Percentiles rank a stretch among this genome's conserved stretches.
Conservation (phyloP, 1,139 yeast species). For the Scheffersomyces titani region DNA sequence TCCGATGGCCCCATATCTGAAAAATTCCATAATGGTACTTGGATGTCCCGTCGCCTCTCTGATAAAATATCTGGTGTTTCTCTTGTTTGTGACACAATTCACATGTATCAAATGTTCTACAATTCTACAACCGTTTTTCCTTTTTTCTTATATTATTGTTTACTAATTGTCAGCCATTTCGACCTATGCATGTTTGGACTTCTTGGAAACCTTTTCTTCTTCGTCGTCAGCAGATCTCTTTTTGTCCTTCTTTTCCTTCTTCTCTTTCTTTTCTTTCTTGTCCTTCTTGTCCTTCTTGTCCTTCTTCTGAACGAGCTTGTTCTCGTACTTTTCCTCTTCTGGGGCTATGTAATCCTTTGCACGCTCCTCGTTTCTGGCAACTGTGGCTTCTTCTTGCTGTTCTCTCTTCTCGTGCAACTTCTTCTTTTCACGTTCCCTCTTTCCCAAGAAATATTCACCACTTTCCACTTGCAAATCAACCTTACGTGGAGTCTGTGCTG, state of each 20-base stretch:
- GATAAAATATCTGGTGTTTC: too few relatives aligned
- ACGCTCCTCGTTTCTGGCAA: conserved; percentile 67
- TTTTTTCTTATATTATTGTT: background rate
- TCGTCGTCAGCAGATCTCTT: conserved; percentile 10
- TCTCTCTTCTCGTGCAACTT: conserved; percentile 77
- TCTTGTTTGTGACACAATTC: too few relatives aligned
- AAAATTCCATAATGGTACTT: background rate
- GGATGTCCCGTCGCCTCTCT: too few relatives aligned
- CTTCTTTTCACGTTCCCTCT: conserved; percentile 74
- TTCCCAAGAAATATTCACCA: conserved; percentile 96
- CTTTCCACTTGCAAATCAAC: conserved; percentile 95
- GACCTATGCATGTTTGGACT: conserved; percentile 1
- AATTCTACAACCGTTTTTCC: too few relatives aligned
- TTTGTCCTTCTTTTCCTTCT: conserved; percentile 13
- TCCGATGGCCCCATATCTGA: too few relatives aligned
- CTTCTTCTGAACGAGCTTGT: conserved; percentile 21
- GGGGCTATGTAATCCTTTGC: conserved; percentile 85
- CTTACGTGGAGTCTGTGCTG: conserved; percentile 95
- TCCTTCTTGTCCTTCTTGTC: conserved; percentile 41
- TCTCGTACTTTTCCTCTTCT: conserved; percentile 23
- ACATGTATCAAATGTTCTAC: background rate
- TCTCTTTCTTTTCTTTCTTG: conserved; percentile 15
- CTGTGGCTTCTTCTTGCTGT: conserved; percentile 71
- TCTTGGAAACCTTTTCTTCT: conserved; percentile 7
- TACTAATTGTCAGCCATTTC: background rate